phyloP scores from a whole-genome alignment of 2,329 filamentous ascomycete genomes.

The Cladosporium sp. region DNA sequence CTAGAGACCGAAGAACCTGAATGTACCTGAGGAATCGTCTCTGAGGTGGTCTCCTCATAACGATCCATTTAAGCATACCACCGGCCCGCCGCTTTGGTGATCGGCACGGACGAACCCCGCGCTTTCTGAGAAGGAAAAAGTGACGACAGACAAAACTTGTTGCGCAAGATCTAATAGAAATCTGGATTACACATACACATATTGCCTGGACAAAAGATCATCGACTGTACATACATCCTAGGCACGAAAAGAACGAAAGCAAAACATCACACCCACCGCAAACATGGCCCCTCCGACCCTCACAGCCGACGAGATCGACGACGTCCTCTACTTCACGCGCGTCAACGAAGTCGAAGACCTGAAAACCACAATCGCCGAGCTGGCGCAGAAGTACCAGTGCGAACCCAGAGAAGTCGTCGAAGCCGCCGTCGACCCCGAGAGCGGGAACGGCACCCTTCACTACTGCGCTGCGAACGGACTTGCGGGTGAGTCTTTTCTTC shows the following conservation, averaged over 20 bases:
- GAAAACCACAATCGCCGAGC: constrained; percentile 51
- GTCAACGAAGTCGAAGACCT: constrained; percentile 72
- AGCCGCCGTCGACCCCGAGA: constrained; percentile 68
- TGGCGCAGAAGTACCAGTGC: constrained; percentile 60
- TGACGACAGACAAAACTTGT: neutral
- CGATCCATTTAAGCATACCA: neutral
- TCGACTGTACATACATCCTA: too few relatives aligned
- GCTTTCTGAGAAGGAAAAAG: neutral
- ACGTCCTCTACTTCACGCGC: constrained; percentile 83
- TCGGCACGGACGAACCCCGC: neutral
- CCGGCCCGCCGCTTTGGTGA: neutral
- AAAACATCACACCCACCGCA: neutral
- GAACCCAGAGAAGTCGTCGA: constrained; percentile 61
- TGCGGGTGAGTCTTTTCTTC: constrained; percentile 56
- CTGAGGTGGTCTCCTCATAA: too few relatives aligned
- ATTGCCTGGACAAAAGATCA: neutral
- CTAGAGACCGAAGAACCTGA: too few relatives aligned
- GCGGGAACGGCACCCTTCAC: constrained; percentile 76
- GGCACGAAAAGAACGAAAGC: too few relatives aligned
- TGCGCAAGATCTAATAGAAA: neutral
- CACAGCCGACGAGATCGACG: constrained; percentile 79
- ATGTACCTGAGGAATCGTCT: too few relatives aligned
- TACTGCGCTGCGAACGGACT: constrained; percentile 93
- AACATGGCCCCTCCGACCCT: constrained; percentile 36
- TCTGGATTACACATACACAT: neutral